Evolutionary conservation across 441 rosid species (phyloP).

Genomic region (Breynia disticha): DNA sequence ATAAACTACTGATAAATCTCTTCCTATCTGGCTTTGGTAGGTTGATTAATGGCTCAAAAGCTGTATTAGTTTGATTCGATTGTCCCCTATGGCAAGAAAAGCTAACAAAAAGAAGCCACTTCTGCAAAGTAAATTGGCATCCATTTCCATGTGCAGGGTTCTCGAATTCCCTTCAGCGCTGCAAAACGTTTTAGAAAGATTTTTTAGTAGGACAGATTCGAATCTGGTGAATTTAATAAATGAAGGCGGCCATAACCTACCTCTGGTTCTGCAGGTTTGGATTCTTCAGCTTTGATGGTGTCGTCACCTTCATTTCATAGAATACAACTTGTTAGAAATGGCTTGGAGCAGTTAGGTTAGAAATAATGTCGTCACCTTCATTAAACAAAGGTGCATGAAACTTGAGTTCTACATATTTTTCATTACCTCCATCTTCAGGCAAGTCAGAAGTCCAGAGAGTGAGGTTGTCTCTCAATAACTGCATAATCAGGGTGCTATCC

Average conservation of each 20-base stretch:
- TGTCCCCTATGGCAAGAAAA: slow-evolving; percentile 11
- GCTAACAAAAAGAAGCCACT: slow-evolving; percentile 21
- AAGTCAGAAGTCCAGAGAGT: slow-evolving; percentile 99
- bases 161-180: slow-evolving; percentile 19
- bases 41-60: slow-evolving; percentile 13
- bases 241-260: slow-evolving; percentile 19
- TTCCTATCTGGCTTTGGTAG: no score
- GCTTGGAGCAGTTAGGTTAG: no score
- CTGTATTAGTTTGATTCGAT: slow-evolving; percentile 17
- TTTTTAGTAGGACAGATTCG: background rate
- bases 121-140: slow-evolving; percentile 11
- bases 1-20: no score
- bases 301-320: no score
- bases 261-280: slow-evolving; percentile 69
- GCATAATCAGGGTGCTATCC: slow-evolving; percentile 97
- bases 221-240: background rate
- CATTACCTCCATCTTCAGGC: slow-evolving; percentile 99
- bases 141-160: background rate
- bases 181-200: slow-evolving; percentile 7
- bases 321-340: no score
- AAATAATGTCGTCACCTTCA: no score
- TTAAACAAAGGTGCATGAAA: no score
- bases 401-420: no score
- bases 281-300: slow-evolving; percentile 54
- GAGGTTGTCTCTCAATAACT: slow-evolving; percentile 95